Conservation (phyloP, 2,329 filamentous ascomycete species). For the Huntiella moniliformis region DNA sequence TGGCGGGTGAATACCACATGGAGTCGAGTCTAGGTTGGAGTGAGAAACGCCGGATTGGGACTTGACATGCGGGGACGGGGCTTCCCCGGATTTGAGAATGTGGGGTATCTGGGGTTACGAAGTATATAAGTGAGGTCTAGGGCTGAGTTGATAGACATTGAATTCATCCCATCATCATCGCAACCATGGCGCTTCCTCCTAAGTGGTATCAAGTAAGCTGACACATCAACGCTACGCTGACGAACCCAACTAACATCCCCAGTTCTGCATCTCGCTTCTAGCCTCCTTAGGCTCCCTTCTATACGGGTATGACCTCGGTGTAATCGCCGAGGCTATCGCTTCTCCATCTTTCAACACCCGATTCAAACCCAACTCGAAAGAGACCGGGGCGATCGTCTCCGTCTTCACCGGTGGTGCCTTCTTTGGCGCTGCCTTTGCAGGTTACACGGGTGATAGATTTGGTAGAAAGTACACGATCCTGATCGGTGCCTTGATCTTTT, state of each 20-base stretch:
- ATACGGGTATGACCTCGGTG: slow-evolving; percentile 36
- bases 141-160: not conserved
- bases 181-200: slow-evolving; percentile 24
- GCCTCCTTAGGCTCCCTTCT: slow-evolving; percentile 36
- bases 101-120: not conserved
- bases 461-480: slow-evolving; percentile 56
- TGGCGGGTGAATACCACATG: no score
- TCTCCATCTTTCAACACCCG: slow-evolving; percentile 23
- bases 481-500: slow-evolving; percentile 51
- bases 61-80: no score
- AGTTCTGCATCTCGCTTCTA: slow-evolving; percentile 35
- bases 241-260: slow-evolving; percentile 1
- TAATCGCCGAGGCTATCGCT: slow-evolving; percentile 33
- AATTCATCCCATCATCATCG: not conserved
- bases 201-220: slow-evolving; percentile 21
- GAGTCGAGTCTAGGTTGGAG: no score
- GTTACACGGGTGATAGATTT: slow-evolving; percentile 41
- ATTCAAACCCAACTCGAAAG: slow-evolving; percentile 13
- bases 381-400: slow-evolving; percentile 52
- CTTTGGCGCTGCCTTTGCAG: slow-evolving; percentile 46
- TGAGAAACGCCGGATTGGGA: no score
- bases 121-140: not conserved
- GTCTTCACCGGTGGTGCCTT: slow-evolving; percentile 66
- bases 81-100: no score
- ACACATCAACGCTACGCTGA: not conserved